Evolutionary conservation across 1,284 basidiomycete species (phyloP).

Genomic region (Papiliotrema flavescens): DNA sequence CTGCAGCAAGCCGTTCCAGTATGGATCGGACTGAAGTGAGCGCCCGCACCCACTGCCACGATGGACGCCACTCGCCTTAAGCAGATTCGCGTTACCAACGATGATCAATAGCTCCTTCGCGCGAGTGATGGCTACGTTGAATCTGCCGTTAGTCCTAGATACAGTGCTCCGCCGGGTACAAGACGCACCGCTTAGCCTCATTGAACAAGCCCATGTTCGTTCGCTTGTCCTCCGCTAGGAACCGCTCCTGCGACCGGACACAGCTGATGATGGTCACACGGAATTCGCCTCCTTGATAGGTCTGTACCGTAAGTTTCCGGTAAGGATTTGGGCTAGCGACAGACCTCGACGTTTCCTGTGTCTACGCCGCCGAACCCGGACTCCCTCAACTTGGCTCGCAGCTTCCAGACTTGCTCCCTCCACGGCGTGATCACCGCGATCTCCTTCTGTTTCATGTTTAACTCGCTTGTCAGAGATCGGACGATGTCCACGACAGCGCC

Average conservation of each 20-base stretch:
- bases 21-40: constrained; percentile 25
- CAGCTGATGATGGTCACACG: constrained; percentile 42
- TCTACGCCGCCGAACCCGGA: constrained; percentile 36
- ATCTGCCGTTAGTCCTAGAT: constrained; percentile 15
- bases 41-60: neutral
- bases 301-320: constrained; percentile 1
- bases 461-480: constrained; percentile 17
- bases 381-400: constrained; percentile 41
- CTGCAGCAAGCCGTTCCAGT: constrained; percentile 39
- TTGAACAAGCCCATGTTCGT: constrained; percentile 42
- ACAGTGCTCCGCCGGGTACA: too few relatives aligned
- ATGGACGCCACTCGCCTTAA: constrained; percentile 11
- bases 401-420: constrained; percentile 50
- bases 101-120: constrained; percentile 49
- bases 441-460: constrained; percentile 25
- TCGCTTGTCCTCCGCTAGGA: constrained; percentile 35
- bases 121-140: constrained; percentile 51
- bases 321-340: neutral
- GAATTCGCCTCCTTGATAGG: constrained; percentile 35
- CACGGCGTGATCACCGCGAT: constrained; percentile 48
- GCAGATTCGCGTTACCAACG: constrained; percentile 41
- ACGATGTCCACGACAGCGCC: constrained; percentile 23
- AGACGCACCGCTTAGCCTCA: constrained; percentile 39
- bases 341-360: constrained; percentile 46
- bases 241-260: constrained; percentile 40